Percentiles rank a stretch among this genome's conserved stretches.
Conservation (phyloP, 1,284 basidiomycete genomes). For the Trichosporon faecale region DNA sequence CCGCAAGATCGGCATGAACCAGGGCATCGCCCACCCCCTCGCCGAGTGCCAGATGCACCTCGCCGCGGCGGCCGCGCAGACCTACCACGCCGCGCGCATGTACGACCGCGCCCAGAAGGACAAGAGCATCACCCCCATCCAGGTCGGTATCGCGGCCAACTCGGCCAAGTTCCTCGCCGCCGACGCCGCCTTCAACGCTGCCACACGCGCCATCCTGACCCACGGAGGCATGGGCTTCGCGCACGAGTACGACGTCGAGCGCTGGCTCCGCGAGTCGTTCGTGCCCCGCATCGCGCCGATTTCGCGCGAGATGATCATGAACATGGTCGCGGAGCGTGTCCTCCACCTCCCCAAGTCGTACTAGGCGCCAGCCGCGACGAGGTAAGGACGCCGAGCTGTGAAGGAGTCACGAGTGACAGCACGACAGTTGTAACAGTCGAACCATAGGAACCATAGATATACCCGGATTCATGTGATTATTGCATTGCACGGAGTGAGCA, state of each 20-base stretch:
- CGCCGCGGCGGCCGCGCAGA: conserved; percentile 19
- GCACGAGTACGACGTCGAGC: conserved; percentile 25
- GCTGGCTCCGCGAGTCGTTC: conserved; percentile 22
- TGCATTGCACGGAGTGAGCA: background rate
- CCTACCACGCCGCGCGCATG: conserved; percentile 25
- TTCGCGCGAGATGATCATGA: conserved; percentile 26
- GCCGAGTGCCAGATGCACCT: conserved; percentile 27
- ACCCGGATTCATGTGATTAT: background rate
- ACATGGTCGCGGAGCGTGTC: conserved; percentile 24
- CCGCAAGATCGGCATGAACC: conserved; percentile 27
- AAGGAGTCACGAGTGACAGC: background rate
- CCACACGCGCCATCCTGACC: conserved; percentile 22
- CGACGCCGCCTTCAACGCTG: conserved; percentile 24
- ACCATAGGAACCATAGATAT: background rate
- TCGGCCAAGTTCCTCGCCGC: conserved; percentile 23
- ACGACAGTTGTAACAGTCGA: background rate
- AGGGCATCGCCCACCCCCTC: conserved; percentile 28
- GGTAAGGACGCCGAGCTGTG: background rate
- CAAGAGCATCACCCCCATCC: conserved; percentile 15
- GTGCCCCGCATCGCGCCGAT: conserved; percentile 25
- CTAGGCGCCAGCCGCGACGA: conserved; percentile 10
- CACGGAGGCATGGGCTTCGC: conserved; percentile 28
- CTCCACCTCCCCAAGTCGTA: conserved; percentile 27
- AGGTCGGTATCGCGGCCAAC: conserved; percentile 24
- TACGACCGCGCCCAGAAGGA: conserved; percentile 22